Percentiles rank a stretch among this genome's conserved stretches.
phyloP scores from a whole-genome alignment of 352 stramenopile genomes.

The Globisporangium parvum region DNA sequence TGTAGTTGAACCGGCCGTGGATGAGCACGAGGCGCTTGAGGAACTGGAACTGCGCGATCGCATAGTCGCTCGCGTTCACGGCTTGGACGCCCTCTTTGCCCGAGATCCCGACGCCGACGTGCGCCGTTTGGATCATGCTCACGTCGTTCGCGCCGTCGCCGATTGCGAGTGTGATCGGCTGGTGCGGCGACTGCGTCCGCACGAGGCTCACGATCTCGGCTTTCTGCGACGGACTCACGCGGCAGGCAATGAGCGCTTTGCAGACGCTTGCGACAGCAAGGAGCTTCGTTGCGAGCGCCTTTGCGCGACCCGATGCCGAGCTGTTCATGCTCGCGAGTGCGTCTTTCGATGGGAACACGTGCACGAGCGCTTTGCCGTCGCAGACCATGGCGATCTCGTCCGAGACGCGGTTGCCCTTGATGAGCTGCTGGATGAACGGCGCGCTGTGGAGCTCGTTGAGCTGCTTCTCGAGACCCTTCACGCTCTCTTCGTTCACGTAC shows the following conservation, averaged over 20 bases:
- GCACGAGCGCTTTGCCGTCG: conserved; percentile 66
- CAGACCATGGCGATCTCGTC: too few relatives aligned
- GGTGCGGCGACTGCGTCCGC: too few relatives aligned
- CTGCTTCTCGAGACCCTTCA: conserved; percentile 33
- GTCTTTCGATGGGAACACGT: conserved; percentile 60
- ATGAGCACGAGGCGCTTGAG: conserved; percentile 92
- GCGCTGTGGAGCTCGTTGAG: conserved; percentile 40
- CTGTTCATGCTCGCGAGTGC: conserved; percentile 22
- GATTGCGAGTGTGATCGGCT: too few relatives aligned
- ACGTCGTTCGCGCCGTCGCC: conserved; percentile 96
- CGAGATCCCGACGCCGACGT: conserved; percentile 91
- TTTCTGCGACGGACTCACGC: too few relatives aligned
- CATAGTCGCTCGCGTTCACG: conserved; percentile 94
- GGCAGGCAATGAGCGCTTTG: conserved; percentile 70
- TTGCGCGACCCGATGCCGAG: conserved; percentile 24
- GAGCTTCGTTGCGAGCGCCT: conserved; percentile 47
- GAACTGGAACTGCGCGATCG: conserved; percentile 97
- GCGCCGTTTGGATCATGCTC: conserved; percentile 92
- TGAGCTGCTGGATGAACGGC: conserved; percentile 31
- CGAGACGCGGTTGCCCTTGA: conserved; percentile 56
- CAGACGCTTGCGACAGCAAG: conserved; percentile 56
- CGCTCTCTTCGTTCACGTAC: conserved; percentile 50
- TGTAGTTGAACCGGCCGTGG: conserved; percentile 97
- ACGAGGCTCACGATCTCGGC: too few relatives aligned
- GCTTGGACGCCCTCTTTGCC: conserved; percentile 95